Evolutionary conservation across 192 early-diverging fungal genomes (phyloP), one percentile per base, ranked within the genome.

Genomic region (Kickxella alabastrina): DNA sequence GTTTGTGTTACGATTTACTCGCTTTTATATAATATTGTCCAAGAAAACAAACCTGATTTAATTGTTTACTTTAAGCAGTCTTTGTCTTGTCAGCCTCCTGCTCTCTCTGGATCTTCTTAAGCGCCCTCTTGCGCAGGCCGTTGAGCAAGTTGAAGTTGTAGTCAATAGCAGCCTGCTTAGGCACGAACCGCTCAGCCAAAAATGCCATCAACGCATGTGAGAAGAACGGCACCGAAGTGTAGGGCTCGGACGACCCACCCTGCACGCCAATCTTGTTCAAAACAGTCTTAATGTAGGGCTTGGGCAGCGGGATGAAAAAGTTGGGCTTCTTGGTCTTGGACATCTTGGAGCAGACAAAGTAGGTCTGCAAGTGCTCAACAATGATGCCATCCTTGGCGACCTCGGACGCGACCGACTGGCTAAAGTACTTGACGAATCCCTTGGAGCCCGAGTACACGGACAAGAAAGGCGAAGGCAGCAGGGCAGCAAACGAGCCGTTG

Each of bases 271-370:
- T 77, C 63, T 86, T 82, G 8, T 55, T 49, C 28, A 98, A 67
- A 45, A 88, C 89, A 12, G 64, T 49, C 18, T 70, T 56, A 34
- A 94, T 92, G 73, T 91, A 98, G 17, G 79, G 76, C 52, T 83
- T 83, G 19, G 93, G 81, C 53, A 84, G 68, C 7, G 95, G 95
- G 23, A 92, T 85, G 36, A 90, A 45, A 43, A 84, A 82, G n/a
- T 68, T 80, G n/a, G 92, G 75, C 52, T 78, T 81, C 37, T 89
- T 69, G 44, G 96, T 93, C 79, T 96, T 97, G 51, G 85, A 87
- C 96, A 98, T 97, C 42, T 83, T 80, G 10, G 96, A 90, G 43
- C 86, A 83, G 57, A 98, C 93, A 87, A 96, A 98, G 77, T 90
- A 97, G 19, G 92, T 92, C 64, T 93, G 95, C 56, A 96, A 55